phyloP scores from a whole-genome alignment of 306 rosid species.

The Inga leiocalycina region DNA sequence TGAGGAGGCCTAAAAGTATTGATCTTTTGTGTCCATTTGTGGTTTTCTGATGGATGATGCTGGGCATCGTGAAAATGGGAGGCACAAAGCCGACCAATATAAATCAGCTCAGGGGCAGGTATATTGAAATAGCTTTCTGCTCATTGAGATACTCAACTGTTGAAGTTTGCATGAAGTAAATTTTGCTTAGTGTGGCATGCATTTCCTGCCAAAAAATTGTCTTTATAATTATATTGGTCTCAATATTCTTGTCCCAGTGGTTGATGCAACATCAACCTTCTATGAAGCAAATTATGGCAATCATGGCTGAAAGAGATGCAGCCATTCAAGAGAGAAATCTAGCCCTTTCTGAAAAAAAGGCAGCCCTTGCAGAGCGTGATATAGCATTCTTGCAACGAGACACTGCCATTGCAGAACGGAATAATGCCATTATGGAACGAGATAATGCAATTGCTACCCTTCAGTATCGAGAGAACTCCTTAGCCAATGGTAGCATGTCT shows the following conservation, averaged over 20 bases:
- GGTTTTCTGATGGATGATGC: slow-evolving; percentile 79
- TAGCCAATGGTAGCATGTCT: slow-evolving; percentile 55
- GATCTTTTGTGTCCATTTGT: slow-evolving; percentile 36
- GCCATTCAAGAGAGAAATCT: slow-evolving; percentile 88
- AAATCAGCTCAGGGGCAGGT: slow-evolving; percentile 97
- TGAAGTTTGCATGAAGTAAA: neutral
- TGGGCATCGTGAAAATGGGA: slow-evolving; percentile 89
- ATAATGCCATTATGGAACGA: slow-evolving; percentile 76
- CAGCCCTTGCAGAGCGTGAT: slow-evolving; percentile 91
- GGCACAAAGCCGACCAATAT: slow-evolving; percentile 87
- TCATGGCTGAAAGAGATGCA: slow-evolving; percentile 95
- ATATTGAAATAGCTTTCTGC: slow-evolving; percentile 18
- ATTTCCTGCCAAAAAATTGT: slow-evolving; percentile 5
- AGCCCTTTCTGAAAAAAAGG: slow-evolving; percentile 90
- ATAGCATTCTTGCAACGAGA: slow-evolving; percentile 90
- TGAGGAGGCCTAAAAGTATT: slow-evolving; percentile 28
- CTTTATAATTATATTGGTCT: neutral
- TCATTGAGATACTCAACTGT: neutral
- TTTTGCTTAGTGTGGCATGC: neutral
- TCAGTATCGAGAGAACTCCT: slow-evolving; percentile 76
- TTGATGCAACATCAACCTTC: slow-evolving; percentile 94
- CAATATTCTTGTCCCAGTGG: slow-evolving; percentile 66
- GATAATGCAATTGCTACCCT: slow-evolving; percentile 90
- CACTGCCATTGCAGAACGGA: slow-evolving; percentile 86
- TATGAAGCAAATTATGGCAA: slow-evolving; percentile 94